Evolutionary conservation across 78 protist species (phyloP).

Genomic region (Dictyostelium citrinum): DNA sequence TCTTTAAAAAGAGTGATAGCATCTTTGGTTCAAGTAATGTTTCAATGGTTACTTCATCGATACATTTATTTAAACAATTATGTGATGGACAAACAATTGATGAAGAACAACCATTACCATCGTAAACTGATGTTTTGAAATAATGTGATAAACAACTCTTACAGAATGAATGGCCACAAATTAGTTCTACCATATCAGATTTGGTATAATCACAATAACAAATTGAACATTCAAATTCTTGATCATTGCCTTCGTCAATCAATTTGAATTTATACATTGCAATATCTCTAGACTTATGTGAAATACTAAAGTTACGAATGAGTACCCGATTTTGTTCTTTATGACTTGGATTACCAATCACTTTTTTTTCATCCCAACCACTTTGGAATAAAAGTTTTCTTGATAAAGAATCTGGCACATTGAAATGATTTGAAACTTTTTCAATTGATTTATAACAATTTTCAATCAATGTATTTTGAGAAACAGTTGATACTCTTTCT

Average conservation of each 20-base stretch:
- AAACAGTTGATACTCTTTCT: not conserved
- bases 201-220: slow-evolving; percentile 11
- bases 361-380: not conserved
- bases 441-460: not conserved
- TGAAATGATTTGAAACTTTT: not conserved
- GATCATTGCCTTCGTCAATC: not conserved
- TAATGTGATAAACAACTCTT: not conserved
- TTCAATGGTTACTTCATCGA: slow-evolving; percentile 29
- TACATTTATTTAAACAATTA: slow-evolving; percentile 1
- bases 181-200: not conserved
- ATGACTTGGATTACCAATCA: not conserved
- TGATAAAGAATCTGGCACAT: slow-evolving; percentile 26
- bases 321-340: not conserved
- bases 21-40: not conserved
- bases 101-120: slow-evolving; percentile 31
- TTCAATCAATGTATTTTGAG: not conserved
- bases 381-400: not conserved
- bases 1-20: not conserved
- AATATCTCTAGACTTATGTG: not conserved
- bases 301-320: not conserved
- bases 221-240: slow-evolving; percentile 30
- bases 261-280: not conserved
- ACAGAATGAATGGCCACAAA: slow-evolving; percentile 49
- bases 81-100: not conserved
- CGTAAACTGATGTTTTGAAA: not conserved